Percentiles rank a stretch among this genome's conserved stretches.
Evolutionary conservation across 176 grass and related monocot species (phyloP).

Genomic region (Pharus latifolius): DNA sequence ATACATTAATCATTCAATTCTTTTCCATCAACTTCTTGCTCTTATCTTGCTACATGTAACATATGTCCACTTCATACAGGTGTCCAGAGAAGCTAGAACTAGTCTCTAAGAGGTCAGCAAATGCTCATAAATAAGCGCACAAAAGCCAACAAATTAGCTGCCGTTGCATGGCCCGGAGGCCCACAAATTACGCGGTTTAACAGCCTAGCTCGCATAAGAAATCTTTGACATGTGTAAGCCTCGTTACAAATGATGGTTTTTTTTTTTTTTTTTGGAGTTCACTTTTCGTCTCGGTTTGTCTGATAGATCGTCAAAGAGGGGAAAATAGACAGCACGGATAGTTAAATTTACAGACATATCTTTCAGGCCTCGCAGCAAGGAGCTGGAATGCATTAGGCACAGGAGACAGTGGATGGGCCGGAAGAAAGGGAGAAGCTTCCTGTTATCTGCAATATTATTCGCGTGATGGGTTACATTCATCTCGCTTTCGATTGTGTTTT

Average conservation of each 20-base stretch:
- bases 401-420: slow-evolving; percentile 28
- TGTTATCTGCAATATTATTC: not conserved
- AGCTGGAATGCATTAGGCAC: slow-evolving; percentile 43
- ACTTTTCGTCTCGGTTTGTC: not conserved
- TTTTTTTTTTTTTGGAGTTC: not conserved
- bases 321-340: slow-evolving; percentile 24
- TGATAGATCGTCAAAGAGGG: slow-evolving; percentile 27
- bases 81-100: slow-evolving; percentile 19
- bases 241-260: not conserved
- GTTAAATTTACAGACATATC: slow-evolving; percentile 5
- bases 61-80: slow-evolving; percentile 28
- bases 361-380: slow-evolving; percentile 27
- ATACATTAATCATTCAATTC: too few species aligned
- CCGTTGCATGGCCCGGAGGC: not conserved
- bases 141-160: slow-evolving; percentile 25
- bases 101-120: slow-evolving; percentile 22
- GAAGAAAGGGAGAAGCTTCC: slow-evolving; percentile 36
- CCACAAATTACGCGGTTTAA: slow-evolving; percentile 38
- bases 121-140: not conserved
- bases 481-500: not conserved
- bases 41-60: not conserved
- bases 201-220: slow-evolving; percentile 38
- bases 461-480: not conserved
- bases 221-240: not conserved
- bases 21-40: not conserved